Evolutionary conservation across 768 basidiomycete species (phyloP).

Genomic region (Lactifluus pinguis): DNA sequence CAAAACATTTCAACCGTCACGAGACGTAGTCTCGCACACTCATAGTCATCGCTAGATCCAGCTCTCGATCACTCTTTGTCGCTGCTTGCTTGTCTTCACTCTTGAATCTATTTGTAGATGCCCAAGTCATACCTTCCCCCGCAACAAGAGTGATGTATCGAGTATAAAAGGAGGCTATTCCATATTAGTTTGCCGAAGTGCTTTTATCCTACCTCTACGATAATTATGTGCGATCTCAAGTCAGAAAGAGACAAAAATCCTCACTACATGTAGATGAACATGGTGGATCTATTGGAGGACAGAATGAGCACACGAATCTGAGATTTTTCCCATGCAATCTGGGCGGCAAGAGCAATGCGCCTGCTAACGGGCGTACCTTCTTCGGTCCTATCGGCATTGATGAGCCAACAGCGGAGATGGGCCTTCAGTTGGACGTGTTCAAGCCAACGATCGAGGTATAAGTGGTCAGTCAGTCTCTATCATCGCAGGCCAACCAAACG

Average conservation of each 20-base stretch:
- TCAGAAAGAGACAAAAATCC: neutral
- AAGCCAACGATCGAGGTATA: constrained; percentile 32
- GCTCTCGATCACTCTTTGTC: too few relatives aligned
- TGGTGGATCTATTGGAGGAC: neutral
- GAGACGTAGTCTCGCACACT: too few relatives aligned
- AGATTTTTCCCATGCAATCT: constrained; percentile 26
- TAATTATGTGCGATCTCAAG: neutral
- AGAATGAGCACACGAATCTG: neutral
- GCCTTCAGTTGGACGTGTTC: constrained; percentile 35
- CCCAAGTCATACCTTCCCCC: too few relatives aligned
- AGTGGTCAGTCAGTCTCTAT: neutral
- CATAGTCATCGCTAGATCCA: too few relatives aligned
- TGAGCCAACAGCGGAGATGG: constrained; percentile 58
- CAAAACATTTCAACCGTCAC: too few relatives aligned
- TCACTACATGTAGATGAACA: neutral
- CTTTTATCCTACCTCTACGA: constrained; percentile 8
- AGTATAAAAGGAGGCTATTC: neutral
- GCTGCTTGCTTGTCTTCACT: too few relatives aligned
- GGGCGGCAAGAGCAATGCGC: constrained; percentile 39
- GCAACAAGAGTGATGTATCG: neutral
- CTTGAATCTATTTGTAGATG: too few relatives aligned
- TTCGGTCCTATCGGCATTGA: constrained; percentile 31
- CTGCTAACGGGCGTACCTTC: constrained; percentile 34
- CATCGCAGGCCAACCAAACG: neutral
- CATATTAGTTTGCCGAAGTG: constrained; percentile 12